Conservation (phyloP, 1,284 basidiomycete species). For the Golubevia sp. region DNA sequence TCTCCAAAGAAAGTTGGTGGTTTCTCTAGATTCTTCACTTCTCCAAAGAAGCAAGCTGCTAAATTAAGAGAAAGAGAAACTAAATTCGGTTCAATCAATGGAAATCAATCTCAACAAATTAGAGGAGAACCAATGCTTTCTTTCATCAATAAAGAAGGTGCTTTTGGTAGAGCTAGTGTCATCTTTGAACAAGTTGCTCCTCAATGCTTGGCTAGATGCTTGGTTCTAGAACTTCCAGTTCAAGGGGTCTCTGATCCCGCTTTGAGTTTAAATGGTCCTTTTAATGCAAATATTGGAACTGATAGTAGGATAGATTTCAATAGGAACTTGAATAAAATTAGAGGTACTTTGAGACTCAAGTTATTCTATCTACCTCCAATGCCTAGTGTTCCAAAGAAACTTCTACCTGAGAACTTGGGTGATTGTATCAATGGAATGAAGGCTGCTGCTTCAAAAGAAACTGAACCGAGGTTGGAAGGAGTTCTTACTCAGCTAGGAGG, state of each 20-base stretch:
- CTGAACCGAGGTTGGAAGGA: conserved; percentile 83
- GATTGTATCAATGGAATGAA: conserved; percentile 87
- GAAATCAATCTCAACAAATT: no score
- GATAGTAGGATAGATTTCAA: conserved; percentile 26
- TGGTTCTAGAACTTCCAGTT: conserved; percentile 49
- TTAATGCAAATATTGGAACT: conserved; percentile 10
- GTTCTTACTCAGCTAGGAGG: conserved; percentile 90
- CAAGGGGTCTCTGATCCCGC: conserved; percentile 33
- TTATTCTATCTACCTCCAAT: conserved; percentile 84
- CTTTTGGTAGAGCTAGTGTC: conserved; percentile 42
- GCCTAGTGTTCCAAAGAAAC: conserved; percentile 75
- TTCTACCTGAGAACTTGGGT: conserved; percentile 86
- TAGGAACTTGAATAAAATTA: conserved; percentile 32
- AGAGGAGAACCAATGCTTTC: conserved; percentile 33
- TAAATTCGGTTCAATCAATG: background rate
- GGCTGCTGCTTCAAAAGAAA: conserved; percentile 87
- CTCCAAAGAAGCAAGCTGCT: conserved; percentile 45
- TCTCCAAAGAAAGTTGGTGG: conserved; percentile 28
- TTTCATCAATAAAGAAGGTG: conserved; percentile 48
- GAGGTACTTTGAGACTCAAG: conserved; percentile 50
- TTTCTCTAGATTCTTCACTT: conserved; percentile 40
- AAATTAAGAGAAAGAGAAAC: conserved; percentile 13
- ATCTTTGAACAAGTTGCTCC: conserved; percentile 39
- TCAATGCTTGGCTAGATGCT: conserved; percentile 35
- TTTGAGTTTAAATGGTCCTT: conserved; percentile 24